Conservation (phyloP, 148 eudicot genomes). For the Polygonum maritimum region DNA sequence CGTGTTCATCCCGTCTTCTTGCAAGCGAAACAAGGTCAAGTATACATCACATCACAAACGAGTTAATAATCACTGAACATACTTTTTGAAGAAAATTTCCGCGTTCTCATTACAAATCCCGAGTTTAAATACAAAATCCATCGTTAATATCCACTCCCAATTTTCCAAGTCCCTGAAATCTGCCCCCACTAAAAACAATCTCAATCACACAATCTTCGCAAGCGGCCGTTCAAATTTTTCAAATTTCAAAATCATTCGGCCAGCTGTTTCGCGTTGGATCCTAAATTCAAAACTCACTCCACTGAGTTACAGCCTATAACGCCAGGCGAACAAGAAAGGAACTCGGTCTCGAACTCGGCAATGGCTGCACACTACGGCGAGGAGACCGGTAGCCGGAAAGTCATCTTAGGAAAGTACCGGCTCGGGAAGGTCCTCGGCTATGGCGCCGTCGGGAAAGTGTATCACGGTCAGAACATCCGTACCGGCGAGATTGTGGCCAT, state of each 20-base stretch:
- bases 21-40: not conserved
- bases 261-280: constrained; percentile 2
- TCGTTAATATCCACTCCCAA: not conserved
- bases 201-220: not conserved
- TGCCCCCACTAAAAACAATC: not conserved
- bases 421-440: constrained; percentile 50
- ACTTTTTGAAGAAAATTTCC: not conserved
- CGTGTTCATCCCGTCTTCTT: not conserved
- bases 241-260: not conserved
- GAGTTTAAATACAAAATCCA: not conserved
- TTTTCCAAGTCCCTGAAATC: not conserved
- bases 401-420: constrained; percentile 49
- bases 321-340: not conserved
- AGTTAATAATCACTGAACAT: not conserved
- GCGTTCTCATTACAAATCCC: not conserved
- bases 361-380: not conserved
- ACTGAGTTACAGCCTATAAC: not conserved
- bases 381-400: not conserved
- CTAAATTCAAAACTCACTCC: not conserved
- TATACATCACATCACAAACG: not conserved
- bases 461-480: constrained; percentile 41
- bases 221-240: constrained; percentile 2
- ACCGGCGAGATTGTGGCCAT: constrained; percentile 59
- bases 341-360: not conserved
- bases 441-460: constrained; percentile 69